Evolutionary conservation across 116 monocot genomes (phyloP).

Genomic region (Cymodocea nodosa): DNA sequence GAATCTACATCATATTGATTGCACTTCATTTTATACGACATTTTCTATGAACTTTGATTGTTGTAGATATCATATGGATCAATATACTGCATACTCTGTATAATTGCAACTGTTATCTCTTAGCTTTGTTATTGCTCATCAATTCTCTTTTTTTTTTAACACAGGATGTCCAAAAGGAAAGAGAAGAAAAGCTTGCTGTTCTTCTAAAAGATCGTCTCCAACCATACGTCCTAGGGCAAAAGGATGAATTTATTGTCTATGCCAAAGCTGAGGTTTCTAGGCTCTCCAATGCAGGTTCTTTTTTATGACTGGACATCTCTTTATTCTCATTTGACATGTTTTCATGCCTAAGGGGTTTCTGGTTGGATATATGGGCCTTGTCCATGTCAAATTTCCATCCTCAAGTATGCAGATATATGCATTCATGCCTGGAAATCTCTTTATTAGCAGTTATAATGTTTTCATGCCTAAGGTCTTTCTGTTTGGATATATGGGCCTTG

Average conservation of each 20-base stretch:
- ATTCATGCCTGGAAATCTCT: not conserved
- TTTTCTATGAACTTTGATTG: too few species aligned
- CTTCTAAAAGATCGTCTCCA: constrained; percentile 62
- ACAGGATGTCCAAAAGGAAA: constrained; percentile 78
- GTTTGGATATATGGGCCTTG: not conserved
- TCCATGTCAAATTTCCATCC: not conserved
- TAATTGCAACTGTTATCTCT: not conserved
- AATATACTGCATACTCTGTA: too few species aligned
- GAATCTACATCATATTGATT: too few species aligned
- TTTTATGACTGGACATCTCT: not conserved
- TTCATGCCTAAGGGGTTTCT: not conserved
- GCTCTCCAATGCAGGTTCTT: constrained; percentile 82
- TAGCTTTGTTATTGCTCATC: not conserved
- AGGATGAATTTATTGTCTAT: constrained; percentile 40
- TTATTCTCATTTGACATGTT: not conserved
- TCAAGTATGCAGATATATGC: too few species aligned
- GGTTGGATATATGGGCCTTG: not conserved
- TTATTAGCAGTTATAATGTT: not conserved
- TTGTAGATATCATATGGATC: too few species aligned
- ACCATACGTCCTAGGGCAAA: constrained; percentile 63
- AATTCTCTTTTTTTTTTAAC: constrained; percentile 1
- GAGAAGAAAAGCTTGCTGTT: constrained; percentile 77
- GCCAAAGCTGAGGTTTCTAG: constrained; percentile 74
- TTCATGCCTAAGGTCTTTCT: not conserved
- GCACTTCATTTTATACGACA: too few species aligned